Percentiles rank a stretch among this genome's conserved stretches.
Evolutionary conservation across 805 yeast genomes (phyloP).

Genomic region (Candida cerambycidarum): DNA sequence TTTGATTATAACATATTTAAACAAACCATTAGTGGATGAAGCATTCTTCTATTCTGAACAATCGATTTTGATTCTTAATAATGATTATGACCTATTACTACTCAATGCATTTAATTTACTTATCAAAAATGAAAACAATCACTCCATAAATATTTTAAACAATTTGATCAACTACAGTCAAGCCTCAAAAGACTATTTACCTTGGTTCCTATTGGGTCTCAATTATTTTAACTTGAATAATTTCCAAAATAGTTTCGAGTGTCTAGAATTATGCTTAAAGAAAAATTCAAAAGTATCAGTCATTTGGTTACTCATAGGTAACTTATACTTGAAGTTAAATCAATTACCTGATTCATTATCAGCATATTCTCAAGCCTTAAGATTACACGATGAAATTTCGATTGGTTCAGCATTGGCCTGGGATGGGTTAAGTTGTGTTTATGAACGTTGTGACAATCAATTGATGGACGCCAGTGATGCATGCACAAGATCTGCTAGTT

Average conservation of each 20-base stretch:
- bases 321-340: slow-evolving; percentile 54
- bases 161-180: slow-evolving; percentile 20
- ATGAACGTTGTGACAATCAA: slow-evolving; percentile 63
- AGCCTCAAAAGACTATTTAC: slow-evolving; percentile 45
- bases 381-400: slow-evolving; percentile 48
- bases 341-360: slow-evolving; percentile 67
- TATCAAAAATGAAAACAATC: not conserved
- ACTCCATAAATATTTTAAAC: slow-evolving; percentile 9
- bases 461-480: slow-evolving; percentile 61
- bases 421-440: slow-evolving; percentile 64
- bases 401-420: slow-evolving; percentile 57
- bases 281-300: slow-evolving; percentile 55
- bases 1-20: slow-evolving; percentile 7
- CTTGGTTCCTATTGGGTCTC: slow-evolving; percentile 56
- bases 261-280: slow-evolving; percentile 53
- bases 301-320: slow-evolving; percentile 68
- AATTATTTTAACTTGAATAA: slow-evolving; percentile 48
- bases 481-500: slow-evolving; percentile 49
- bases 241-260: slow-evolving; percentile 54
- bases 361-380: slow-evolving; percentile 65
- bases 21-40: slow-evolving; percentile 2
- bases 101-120: slow-evolving; percentile 4
- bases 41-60: slow-evolving; percentile 9
- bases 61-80: slow-evolving; percentile 8
- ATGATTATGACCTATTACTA: slow-evolving; percentile 10